A percentile compares a stretch with the other conserved stretches of the same genome.
Evolutionary conservation across 1,139 yeast species (phyloP).

Genomic region (Pneumocystis wakefieldiae): DNA sequence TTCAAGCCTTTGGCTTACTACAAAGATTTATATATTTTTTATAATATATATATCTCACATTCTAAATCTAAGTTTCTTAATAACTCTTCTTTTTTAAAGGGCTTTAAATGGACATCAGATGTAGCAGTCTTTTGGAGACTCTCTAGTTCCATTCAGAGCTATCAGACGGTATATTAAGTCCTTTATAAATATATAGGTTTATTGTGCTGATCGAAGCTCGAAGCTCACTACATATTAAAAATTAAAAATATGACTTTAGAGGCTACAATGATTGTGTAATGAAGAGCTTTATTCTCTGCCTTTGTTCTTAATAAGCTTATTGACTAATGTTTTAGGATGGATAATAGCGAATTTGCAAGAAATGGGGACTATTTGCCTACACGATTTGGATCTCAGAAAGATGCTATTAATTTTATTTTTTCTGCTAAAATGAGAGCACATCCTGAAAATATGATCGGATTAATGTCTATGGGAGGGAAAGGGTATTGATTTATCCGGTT

Average conservation of each 20-base stretch:
- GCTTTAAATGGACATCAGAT: not conserved
- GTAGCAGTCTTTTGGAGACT: not conserved
- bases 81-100: not conserved
- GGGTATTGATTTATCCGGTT: conserved; percentile 21
- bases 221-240: not conserved
- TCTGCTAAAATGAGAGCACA: conserved; percentile 73
- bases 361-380: conserved; percentile 88
- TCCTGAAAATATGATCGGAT: conserved; percentile 89
- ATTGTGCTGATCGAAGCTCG: too few relatives aligned
- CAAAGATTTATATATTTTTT: not conserved
- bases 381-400: conserved; percentile 83
- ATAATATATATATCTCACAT: not conserved
- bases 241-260: not conserved
- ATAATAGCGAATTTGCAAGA: conserved; percentile 89
- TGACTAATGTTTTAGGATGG: conserved; percentile 32
- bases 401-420: conserved; percentile 80
- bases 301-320: not conserved
- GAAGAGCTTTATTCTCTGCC: not conserved
- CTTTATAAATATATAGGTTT: too few relatives aligned
- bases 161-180: too few relatives aligned
- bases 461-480: conserved; percentile 43
- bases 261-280: not conserved
- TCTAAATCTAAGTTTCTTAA: not conserved
- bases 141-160: not conserved
- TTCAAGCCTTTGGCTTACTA: not conserved